Percentiles rank a stretch among this genome's conserved stretches.
Conservation (phyloP, 805 yeast genomes). For the Teunomyces cretensis region DNA sequence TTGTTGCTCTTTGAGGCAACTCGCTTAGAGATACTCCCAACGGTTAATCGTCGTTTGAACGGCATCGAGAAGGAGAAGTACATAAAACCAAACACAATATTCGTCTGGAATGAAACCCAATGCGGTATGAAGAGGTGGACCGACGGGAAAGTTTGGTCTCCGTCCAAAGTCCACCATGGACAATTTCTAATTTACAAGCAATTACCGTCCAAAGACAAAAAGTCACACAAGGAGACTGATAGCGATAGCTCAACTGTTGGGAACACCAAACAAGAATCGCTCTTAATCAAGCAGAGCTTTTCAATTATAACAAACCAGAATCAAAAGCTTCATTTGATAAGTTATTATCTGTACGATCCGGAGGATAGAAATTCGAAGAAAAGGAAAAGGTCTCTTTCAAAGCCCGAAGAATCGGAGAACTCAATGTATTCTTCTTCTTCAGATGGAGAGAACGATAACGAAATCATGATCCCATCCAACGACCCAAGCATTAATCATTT, state of each 20-base stretch:
- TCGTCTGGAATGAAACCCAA: constrained; percentile 70
- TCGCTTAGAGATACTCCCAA: constrained; percentile 53
- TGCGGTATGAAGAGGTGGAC: constrained; percentile 79
- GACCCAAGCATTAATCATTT: constrained; percentile 24
- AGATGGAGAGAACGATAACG: background rate
- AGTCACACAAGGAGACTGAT: background rate
- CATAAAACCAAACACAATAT: constrained; percentile 60
- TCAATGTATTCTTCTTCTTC: background rate
- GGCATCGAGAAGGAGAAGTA: constrained; percentile 49
- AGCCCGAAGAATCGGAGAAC: background rate
- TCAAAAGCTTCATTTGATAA: constrained; percentile 59
- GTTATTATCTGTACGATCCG: constrained; percentile 37
- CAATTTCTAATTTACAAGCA: constrained; percentile 51
- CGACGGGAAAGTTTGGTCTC: constrained; percentile 73
- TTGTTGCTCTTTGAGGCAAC: constrained; percentile 65
- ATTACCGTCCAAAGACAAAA: constrained; percentile 25
- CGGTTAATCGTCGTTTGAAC: constrained; percentile 57
- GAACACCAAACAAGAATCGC: background rate
- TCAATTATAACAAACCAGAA: constrained; percentile 53
- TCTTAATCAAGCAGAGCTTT: constrained; percentile 61
- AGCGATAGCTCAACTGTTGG: constrained; percentile 41
- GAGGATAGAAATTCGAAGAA: background rate
- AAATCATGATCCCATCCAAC: constrained; percentile 16
- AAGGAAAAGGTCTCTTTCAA: background rate
- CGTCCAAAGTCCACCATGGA: constrained; percentile 53